These are phyloP conservation scores for Helicocarpus griseus DNA, from an alignment of 2,329 filamentous ascomycete species.

Conservation along the genomic window DNA sequence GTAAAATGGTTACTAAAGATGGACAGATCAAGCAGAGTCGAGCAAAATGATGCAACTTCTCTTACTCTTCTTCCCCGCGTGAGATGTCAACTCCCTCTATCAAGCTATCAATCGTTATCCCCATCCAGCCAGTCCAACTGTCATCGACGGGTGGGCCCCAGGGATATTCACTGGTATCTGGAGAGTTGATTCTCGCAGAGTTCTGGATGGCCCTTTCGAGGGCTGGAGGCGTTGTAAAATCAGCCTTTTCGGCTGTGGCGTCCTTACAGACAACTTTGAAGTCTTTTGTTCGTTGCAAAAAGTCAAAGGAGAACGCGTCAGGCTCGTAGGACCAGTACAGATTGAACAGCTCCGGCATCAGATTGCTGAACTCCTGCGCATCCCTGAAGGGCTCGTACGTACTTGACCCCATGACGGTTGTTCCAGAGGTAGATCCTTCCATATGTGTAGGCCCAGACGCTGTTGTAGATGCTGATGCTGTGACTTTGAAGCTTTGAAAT, in stretches of 20 bases:
- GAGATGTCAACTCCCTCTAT: neutral
- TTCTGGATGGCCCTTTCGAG: slow-evolving; percentile 1
- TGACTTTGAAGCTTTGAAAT: too few species aligned
- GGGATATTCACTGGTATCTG: neutral
- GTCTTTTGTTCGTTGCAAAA: slow-evolving; percentile 4
- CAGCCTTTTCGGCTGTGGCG: slow-evolving; percentile 3
- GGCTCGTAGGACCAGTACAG: neutral
- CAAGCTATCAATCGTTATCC: slow-evolving; percentile 1
- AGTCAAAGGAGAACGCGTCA: neutral
- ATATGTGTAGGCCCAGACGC: neutral
- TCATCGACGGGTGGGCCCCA: neutral
- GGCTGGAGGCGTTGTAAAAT: neutral
- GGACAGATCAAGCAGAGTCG: neutral
- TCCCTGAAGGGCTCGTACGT: slow-evolving; percentile 1
- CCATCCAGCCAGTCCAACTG: slow-evolving; percentile 6
- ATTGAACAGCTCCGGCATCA: slow-evolving; percentile 4
- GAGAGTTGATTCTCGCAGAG: neutral
- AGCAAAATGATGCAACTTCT: neutral
- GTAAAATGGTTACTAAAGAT: neutral
- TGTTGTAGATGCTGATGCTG: neutral
- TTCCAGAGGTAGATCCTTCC: neutral
- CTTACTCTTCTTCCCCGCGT: neutral
- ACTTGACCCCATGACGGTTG: slow-evolving; percentile 3
- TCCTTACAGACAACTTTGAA: slow-evolving; percentile 7
- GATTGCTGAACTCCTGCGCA: slow-evolving; percentile 3